Conservation (phyloP, 2,329 filamentous ascomycete species). For the Colletotrichum abscissum region DNA sequence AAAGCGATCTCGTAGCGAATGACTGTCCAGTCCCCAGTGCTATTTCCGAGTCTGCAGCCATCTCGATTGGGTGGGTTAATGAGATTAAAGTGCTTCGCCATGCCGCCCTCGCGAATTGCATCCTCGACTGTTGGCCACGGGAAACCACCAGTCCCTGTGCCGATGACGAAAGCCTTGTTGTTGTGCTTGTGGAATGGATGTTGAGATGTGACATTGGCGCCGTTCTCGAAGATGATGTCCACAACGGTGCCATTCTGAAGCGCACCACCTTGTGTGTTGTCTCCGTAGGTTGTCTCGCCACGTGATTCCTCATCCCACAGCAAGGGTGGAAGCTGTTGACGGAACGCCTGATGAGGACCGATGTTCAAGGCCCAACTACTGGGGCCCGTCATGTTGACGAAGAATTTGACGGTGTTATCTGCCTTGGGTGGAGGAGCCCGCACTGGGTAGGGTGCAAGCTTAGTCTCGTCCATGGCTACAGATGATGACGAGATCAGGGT, state of each 20-base stretch:
- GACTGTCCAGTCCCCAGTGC: conserved; percentile 29
- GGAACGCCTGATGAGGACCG: conserved; percentile 24
- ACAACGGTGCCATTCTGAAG: conserved; percentile 22
- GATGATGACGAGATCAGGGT: conserved; percentile 23
- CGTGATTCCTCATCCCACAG: conserved; percentile 23
- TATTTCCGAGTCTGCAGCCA: conserved; percentile 24
- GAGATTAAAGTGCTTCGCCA: conserved; percentile 20
- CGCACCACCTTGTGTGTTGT: neutral
- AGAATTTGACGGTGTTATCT: conserved; percentile 26
- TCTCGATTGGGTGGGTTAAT: conserved; percentile 21
- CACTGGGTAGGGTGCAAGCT: conserved; percentile 22
- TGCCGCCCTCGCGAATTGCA: conserved; percentile 17
- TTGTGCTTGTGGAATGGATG: conserved; percentile 31
- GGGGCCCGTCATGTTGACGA: conserved; percentile 31
- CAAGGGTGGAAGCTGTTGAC: conserved; percentile 22
- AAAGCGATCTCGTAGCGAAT: conserved; percentile 30
- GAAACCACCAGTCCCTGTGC: conserved; percentile 21
- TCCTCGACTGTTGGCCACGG: conserved; percentile 28
- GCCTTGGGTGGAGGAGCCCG: conserved; percentile 16
- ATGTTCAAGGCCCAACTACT: conserved; percentile 27
- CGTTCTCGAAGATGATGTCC: conserved; percentile 31
- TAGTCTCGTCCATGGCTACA: conserved; percentile 22
- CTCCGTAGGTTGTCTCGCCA: conserved; percentile 22
- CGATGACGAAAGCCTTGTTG: conserved; percentile 28
- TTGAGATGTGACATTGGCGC: conserved; percentile 27